phyloP scores from a whole-genome alignment of 306 rosid genomes.

The Quercus ilex region DNA sequence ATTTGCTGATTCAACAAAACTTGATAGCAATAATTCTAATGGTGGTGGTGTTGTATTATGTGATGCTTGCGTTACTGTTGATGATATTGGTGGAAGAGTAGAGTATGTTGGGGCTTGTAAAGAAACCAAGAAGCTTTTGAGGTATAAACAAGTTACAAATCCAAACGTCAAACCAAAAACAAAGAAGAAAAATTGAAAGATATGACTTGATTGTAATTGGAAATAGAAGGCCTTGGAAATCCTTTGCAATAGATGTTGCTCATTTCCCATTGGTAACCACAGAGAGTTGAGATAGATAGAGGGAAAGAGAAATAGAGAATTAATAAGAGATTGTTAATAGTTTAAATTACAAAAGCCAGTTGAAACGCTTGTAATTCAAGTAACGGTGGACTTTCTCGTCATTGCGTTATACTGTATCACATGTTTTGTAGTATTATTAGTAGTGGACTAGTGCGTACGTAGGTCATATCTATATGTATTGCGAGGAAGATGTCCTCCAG shows the following conservation, averaged over 20 bases:
- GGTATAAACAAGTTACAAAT: conserved; percentile 26
- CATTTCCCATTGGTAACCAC: conserved; percentile 1
- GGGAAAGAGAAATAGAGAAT: neutral
- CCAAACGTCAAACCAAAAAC: conserved; percentile 45
- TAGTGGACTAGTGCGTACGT: neutral
- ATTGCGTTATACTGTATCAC: neutral
- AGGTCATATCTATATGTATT: too few relatives aligned
- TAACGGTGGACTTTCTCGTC: neutral
- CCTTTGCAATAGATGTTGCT: neutral
- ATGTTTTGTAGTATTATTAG: neutral
- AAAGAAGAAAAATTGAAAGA: conserved; percentile 31
- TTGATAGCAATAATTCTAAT: neutral
- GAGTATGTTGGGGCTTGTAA: conserved; percentile 6
- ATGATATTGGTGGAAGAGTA: neutral
- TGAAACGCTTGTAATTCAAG: neutral
- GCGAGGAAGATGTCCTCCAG: too few relatives aligned
- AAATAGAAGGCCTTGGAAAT: conserved; percentile 1
- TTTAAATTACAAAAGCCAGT: neutral
- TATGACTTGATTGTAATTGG: conserved; percentile 11
- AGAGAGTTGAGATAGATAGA: neutral
- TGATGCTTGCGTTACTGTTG: neutral
- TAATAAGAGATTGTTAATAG: conserved; percentile 8
- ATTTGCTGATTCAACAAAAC: neutral
- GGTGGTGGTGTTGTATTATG: neutral
- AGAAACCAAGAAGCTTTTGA: conserved; percentile 27